Base-by-base conservation (phyloP, 1,284 basidiomycete species). In the Sparassis latifolia region DNA sequence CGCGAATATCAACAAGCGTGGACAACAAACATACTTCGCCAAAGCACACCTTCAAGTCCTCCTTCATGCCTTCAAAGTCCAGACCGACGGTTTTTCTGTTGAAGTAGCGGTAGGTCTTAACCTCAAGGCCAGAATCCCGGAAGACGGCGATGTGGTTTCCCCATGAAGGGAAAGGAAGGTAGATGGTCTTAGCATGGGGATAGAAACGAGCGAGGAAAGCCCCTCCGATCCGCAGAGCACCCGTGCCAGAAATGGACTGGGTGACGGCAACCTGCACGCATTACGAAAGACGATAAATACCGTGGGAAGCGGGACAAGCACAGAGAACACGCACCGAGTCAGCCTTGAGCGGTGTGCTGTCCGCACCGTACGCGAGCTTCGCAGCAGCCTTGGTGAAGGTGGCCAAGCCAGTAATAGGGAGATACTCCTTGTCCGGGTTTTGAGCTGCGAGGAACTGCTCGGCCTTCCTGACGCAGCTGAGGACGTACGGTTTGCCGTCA, bases 181-280 rank as follows among this genome's bases (percentile, higher is more conserved):
- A 99, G 69, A 99, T 92, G 48, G 79, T 74, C 75, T 96, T 97
- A 51, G 85, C 69, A 60, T 89, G 78, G 30, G 93, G 92, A 71
- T 94, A 97, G 74, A 92, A 91, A 46, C 89, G 84, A 27, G 84
- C 85, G 50, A 99, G 73, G 79, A 99, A 99, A 46, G 90, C 91
- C 62, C 89, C 95, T 52, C 92, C 96, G 71, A 99, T 94, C 58
- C 97, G 84, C 55, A 99, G 88, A 33, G 97, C 97, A 62, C 97
- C 97, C 27, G 97, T 99, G 35, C 97, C 97, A 31, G 96, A 98
- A 69, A 99, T 97, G 53, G 95, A 89, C 72, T 99, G 97, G 31
- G 94, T 92, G 57, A 92, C 82, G 41, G 97, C 86, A 62, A 97
- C 77, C 92, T 95, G 60, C 45, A 48, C 50, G 42, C 50, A 54